Evolutionary conservation across 495 filamentous ascomycete genomes (phyloP).

Genomic region (Hypoxylon subgilvum): DNA sequence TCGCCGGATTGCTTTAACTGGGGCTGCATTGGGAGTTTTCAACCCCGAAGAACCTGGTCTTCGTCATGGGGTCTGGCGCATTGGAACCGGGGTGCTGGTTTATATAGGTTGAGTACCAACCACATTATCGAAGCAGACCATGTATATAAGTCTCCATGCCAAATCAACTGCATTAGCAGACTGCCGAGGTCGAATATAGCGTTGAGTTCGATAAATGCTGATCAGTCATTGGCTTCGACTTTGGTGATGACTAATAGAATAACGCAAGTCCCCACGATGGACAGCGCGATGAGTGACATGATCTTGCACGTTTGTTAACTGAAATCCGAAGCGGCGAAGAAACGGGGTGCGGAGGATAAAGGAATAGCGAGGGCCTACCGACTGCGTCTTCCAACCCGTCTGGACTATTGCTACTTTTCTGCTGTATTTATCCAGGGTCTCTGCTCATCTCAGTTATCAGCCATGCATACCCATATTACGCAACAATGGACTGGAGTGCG

Average conservation of each 20-base stretch:
- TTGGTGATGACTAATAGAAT: constrained; percentile 54
- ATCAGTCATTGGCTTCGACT: constrained; percentile 19
- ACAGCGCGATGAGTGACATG: constrained; percentile 75
- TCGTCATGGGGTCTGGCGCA: constrained; percentile 14
- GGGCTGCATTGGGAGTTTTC: constrained; percentile 7
- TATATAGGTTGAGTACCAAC: constrained; percentile 10
- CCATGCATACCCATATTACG: neutral
- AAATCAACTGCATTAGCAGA: constrained; percentile 1
- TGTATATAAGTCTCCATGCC: constrained; percentile 23
- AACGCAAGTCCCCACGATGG: constrained; percentile 79
- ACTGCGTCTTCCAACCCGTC: constrained; percentile 90
- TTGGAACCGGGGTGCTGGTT: constrained; percentile 1
- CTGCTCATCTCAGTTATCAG: constrained; percentile 26
- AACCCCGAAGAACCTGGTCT: constrained; percentile 1
- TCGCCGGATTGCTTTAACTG: neutral
- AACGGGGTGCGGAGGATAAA: neutral
- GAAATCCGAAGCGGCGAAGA: neutral
- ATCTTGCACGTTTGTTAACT: constrained; percentile 55
- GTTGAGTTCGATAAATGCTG: too few relatives aligned
- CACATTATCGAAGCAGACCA: constrained; percentile 14
- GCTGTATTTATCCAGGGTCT: constrained; percentile 84
- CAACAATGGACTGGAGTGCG: neutral
- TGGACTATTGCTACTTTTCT: constrained; percentile 83
- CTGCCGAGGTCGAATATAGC: neutral
- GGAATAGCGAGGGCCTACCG: constrained; percentile 54